Percentiles rank a stretch among this genome's conserved stretches.
Conservation (phyloP, 2,329 filamentous ascomycete species). For the Nemania sp. region DNA sequence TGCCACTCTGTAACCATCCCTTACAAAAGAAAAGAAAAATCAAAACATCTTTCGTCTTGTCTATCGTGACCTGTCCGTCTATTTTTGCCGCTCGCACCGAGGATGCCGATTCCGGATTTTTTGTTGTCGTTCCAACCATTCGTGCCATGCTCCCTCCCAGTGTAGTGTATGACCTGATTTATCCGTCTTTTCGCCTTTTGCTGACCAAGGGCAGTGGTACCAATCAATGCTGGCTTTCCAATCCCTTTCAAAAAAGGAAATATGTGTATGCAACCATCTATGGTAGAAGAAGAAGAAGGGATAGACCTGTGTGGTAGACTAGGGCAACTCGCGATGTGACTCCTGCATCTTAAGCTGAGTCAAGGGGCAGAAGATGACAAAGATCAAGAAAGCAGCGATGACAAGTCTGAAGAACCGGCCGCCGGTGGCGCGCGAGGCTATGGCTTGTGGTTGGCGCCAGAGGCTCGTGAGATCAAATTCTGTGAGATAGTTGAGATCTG, state of each 20-base stretch:
- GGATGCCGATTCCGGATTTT: too few relatives aligned
- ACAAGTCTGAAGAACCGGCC: slow-evolving; percentile 28
- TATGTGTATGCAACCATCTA: not conserved
- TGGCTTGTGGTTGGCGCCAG: slow-evolving; percentile 4
- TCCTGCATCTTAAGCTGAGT: slow-evolving; percentile 14
- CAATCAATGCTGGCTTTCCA: not conserved
- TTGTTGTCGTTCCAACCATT: too few relatives aligned
- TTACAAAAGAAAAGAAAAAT: slow-evolving; percentile 14
- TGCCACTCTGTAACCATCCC: not conserved
- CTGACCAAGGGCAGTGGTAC: not conserved
- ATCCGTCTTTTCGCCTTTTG: slow-evolving; percentile 12
- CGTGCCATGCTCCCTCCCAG: too few relatives aligned
- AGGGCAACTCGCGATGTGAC: not conserved
- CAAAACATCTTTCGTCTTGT: not conserved
- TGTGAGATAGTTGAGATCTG: slow-evolving; percentile 62
- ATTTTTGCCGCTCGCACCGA: not conserved
- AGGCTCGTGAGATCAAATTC: slow-evolving; percentile 51
- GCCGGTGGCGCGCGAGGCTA: not conserved
- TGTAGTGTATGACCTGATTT: slow-evolving; percentile 4
- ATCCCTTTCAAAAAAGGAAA: not conserved
- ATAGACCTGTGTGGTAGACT: not conserved
- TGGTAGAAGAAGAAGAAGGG: not conserved
- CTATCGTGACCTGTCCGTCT: slow-evolving; percentile 16
- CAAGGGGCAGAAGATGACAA: slow-evolving; percentile 19
- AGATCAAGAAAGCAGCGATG: slow-evolving; percentile 20